Evolutionary conservation across 169 alveolate genomes (phyloP), one percentile per base, ranked within the genome.

Genomic region (Perkinsus chesapeaki): DNA sequence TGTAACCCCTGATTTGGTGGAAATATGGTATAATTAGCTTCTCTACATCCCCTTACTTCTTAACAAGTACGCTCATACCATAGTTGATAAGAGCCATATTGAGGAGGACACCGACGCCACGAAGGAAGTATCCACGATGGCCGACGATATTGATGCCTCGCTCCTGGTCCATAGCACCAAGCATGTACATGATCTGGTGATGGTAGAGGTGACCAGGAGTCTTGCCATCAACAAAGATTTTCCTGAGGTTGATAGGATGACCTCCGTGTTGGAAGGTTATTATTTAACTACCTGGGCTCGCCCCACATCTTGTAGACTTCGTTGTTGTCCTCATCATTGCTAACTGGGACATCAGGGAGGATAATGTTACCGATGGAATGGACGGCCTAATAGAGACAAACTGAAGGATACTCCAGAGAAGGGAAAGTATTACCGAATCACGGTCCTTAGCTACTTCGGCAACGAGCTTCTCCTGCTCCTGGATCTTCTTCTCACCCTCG

Each of bases 71-170:
- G 92, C 95, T 93, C 92, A 97, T 73, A 19, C 99, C 99, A 95
- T 97, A 99, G 82, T 98, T 97, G 34, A 98, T 94, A 36, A 99
- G 96, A 27, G 99, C 99, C 97, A 97, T 96, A 95, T 98, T 98
- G 47, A 99, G 96, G 39, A 99, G 72, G 39, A 98, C 98, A 16
- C 99, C 99, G 73, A 94, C 96, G 37, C 99, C 99, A 94, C 97
- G 98, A 27, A 99, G 96, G 95, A 97, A 99, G 94, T 98, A 99
- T 3, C 99, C 99, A 91, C 99, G 95, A 94, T 98, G 99, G 3
- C 99, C 99, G 39, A 99, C 99, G 39, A 98, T 96, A 92, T 98
- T 98, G 39, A 96, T 94, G 0, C 99, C 99, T 94, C 98, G 97
- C 92, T 97, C 97, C 31, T 95, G 94, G 92, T 98, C 98, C 73